Evolutionary conservation across 2,329 filamentous ascomycete genomes (phyloP).

Genomic region (Talaromyces sp.): DNA sequence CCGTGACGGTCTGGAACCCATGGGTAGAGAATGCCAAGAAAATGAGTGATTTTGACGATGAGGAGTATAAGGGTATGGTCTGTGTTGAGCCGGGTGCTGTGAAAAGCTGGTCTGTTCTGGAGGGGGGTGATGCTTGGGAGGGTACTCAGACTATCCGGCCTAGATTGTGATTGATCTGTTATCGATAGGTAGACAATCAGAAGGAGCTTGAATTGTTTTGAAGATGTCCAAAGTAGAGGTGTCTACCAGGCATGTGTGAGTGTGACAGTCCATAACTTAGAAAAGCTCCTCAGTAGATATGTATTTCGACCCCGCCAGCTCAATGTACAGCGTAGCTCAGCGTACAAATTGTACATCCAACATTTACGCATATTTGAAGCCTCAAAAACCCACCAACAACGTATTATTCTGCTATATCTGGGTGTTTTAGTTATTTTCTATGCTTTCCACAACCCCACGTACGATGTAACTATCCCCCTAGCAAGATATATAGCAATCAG

Average conservation of each 20-base stretch:
- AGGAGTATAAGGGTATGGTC: constrained; percentile 88
- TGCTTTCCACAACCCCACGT: too few relatives aligned
- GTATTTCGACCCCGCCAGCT: too few relatives aligned
- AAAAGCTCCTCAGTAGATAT: too few relatives aligned
- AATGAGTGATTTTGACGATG: constrained; percentile 83
- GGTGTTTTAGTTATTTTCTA: too few relatives aligned
- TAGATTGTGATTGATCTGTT: constrained; percentile 21
- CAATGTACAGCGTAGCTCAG: too few relatives aligned
- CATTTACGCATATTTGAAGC: too few relatives aligned
- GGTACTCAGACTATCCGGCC: constrained; percentile 57
- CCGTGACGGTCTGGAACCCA: constrained; percentile 96
- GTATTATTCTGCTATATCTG: too few relatives aligned
- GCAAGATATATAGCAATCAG: too few relatives aligned
- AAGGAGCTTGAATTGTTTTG: background rate
- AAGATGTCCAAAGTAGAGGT: background rate
- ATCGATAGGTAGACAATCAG: background rate
- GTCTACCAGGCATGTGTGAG: background rate
- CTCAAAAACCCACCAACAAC: too few relatives aligned
- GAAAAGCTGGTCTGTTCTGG: constrained; percentile 75
- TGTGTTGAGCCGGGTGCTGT: constrained; percentile 91
- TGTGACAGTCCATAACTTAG: too few relatives aligned
- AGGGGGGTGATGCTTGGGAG: constrained; percentile 70
- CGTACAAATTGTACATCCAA: too few relatives aligned
- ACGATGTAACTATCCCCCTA: too few relatives aligned
- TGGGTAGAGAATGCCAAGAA: constrained; percentile 79